Base-by-base conservation (phyloP, 257 asterid species). In the Scutellaria baicalensis region DNA sequence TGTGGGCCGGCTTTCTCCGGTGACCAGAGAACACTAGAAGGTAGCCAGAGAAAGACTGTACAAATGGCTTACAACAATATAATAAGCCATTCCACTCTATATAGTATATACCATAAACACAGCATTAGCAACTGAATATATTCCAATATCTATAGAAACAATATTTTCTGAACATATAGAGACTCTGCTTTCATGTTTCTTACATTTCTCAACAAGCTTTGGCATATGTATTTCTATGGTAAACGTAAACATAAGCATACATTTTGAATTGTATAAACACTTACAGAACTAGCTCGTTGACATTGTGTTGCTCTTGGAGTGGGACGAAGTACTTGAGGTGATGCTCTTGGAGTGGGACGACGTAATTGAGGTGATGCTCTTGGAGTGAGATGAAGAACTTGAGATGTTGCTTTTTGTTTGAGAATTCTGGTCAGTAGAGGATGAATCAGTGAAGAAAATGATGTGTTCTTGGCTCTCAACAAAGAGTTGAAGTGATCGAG, bases 381-480 rank as follows among this genome's bases (percentile, higher is more conserved):
- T 79, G 69, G 80, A 70, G 43, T 23, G 70, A 13, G 66, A 36
- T 31, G 88, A 77, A 64, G 80, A 21, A 36, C 55, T 73, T 12
- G 95, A 86, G 60, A 67, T 10, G 62, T 78, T 71, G 80, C 80
- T 81, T 36, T 70, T 87, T 17, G 64, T 36, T 55, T 77, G 82
- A 20, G 86, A 81, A 40, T 82, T 82, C 79, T 78, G 88, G 40
- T 59, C 68, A 47, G 80, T 66, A 0, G 89, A 78, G 31, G 93
- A 84, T 9, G 96, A 86, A 59, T 89, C 88, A 4, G 89, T 85
- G 79, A 89, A 89, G 89, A 88, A 90, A 42, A 88, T 68, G n/a
- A 84, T 78, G 43, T 78, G 75, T 20, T 86, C 85, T 12, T 82
- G 76, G 23, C 51, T 78, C 35, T 79, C 87, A 9, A 59, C 84